Percentiles rank a stretch among this genome's conserved stretches.
These are phyloP conservation scores for Verbena officinalis DNA, from an alignment of 257 asterid genomes.

Conservation along the genomic window DNA sequence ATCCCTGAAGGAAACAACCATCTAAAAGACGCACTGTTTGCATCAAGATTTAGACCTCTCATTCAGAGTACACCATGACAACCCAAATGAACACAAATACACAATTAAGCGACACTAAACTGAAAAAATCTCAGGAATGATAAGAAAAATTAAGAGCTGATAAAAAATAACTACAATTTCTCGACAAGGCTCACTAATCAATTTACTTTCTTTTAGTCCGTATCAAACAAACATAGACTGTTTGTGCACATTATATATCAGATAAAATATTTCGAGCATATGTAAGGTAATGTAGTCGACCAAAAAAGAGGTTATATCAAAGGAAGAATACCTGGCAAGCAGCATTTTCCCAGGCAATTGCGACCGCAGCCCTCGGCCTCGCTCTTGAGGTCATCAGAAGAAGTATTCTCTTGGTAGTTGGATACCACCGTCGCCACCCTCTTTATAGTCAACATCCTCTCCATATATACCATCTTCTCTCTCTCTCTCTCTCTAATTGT, in stretches of 20 bases:
- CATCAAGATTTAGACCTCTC: not conserved
- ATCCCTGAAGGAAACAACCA: not conserved
- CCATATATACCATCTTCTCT: slow-evolving; percentile 7
- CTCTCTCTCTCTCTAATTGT: slow-evolving; percentile 4
- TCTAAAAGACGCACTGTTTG: not conserved
- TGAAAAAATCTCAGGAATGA: not conserved
- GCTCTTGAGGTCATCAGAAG: slow-evolving; percentile 37
- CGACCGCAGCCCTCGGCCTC: slow-evolving; percentile 53
- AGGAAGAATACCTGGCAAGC: slow-evolving; percentile 58
- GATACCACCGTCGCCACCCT: slow-evolving; percentile 74
- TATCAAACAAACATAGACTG: not conserved
- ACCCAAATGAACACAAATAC: slow-evolving; percentile 13
- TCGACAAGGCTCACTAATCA: not conserved
- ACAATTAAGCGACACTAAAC: not conserved
- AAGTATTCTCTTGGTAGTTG: slow-evolving; percentile 60
- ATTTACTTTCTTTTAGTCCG: not conserved
- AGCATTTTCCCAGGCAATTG: slow-evolving; percentile 66
- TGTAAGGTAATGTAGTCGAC: too few relatives aligned
- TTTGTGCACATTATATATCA: not conserved
- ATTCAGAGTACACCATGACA: not conserved
- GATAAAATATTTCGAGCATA: not conserved
- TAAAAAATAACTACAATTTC: not conserved
- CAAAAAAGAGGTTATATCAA: too few relatives aligned
- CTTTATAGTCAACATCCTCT: slow-evolving; percentile 63
- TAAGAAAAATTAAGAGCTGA: not conserved